Evolutionary conservation across 176 grass and related monocot genomes (phyloP).

Genomic region (Musa acuminata): DNA sequence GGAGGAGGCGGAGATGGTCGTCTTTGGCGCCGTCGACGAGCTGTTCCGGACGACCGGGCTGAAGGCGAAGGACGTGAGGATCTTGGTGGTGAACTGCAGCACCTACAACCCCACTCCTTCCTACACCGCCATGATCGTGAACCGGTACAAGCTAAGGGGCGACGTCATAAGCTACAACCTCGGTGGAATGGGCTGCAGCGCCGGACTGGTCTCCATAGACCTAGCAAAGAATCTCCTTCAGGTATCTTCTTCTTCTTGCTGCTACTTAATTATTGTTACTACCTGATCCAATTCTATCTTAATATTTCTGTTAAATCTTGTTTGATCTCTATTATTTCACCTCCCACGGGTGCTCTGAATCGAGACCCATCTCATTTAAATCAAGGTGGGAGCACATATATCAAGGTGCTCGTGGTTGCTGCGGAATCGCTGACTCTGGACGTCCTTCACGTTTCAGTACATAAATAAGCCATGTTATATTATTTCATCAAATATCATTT

Average conservation of each 20-base stretch:
- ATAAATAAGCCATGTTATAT: too few species aligned
- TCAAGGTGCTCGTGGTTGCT: too few species aligned
- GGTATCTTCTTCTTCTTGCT: neutral
- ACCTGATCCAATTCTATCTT: too few species aligned
- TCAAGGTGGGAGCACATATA: too few species aligned
- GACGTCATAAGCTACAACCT: slow-evolving; percentile 14
- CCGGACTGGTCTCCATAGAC: slow-evolving; percentile 14
- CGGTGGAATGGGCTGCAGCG: slow-evolving; percentile 15
- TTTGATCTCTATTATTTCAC: too few species aligned
- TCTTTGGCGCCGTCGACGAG: slow-evolving; percentile 8
- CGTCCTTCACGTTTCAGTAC: too few species aligned
- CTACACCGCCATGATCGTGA: slow-evolving; percentile 14
- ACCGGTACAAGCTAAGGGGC: slow-evolving; percentile 6
- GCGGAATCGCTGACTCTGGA: too few species aligned
- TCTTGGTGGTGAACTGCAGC: slow-evolving; percentile 19
- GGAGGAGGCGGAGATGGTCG: slow-evolving; percentile 14
- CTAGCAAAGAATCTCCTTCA: slow-evolving; percentile 8
- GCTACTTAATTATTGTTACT: neutral
- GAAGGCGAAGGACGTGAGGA: neutral
- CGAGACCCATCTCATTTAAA: too few species aligned
- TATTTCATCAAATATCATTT: too few species aligned
- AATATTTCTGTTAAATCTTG: too few species aligned
- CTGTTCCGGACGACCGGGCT: neutral
- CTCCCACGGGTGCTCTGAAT: too few species aligned
- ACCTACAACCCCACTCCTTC: slow-evolving; percentile 1